Conservation (phyloP, 257 asterid genomes). For the Paraleonurus japonicus region DNA sequence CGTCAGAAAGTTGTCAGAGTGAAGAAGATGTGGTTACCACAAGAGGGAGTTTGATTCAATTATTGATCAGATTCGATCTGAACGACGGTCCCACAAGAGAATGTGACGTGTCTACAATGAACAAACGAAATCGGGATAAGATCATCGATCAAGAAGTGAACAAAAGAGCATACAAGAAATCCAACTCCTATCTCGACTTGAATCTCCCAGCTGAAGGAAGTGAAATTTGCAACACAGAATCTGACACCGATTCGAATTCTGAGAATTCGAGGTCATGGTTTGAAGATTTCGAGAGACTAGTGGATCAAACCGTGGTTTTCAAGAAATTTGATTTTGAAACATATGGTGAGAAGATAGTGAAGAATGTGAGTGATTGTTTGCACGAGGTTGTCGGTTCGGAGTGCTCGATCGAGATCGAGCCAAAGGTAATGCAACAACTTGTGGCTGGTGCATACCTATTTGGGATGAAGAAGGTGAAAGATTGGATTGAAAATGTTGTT, state of each 20-base stretch:
- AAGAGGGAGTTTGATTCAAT: slow-evolving; percentile 47
- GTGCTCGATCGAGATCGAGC: slow-evolving; percentile 66
- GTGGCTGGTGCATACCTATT: slow-evolving; percentile 51
- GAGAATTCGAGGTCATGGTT: slow-evolving; percentile 54
- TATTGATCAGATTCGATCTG: slow-evolving; percentile 68
- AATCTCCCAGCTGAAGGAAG: slow-evolving; percentile 64
- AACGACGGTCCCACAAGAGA: slow-evolving; percentile 34
- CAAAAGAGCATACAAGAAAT: slow-evolving; percentile 50
- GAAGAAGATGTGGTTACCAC: slow-evolving; percentile 51
- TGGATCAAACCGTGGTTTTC: slow-evolving; percentile 48
- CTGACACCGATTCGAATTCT: slow-evolving; percentile 38
- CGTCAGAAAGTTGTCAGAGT: slow-evolving; percentile 24
- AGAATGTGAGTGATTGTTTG: slow-evolving; percentile 43
- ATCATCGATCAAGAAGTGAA: slow-evolving; percentile 30
- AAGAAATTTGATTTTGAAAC: slow-evolving; percentile 45
- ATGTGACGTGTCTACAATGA: slow-evolving; percentile 30
- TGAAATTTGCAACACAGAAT: slow-evolving; percentile 37
- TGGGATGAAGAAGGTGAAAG: slow-evolving; percentile 46
- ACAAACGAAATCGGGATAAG: slow-evolving; percentile 54
- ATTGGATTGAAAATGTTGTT: slow-evolving; percentile 62
- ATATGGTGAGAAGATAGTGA: slow-evolving; percentile 35
- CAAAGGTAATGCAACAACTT: slow-evolving; percentile 55
- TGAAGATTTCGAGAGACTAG: slow-evolving; percentile 45
- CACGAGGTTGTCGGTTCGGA: slow-evolving; percentile 33
- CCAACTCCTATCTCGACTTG: slow-evolving; percentile 51